Conservation (phyloP, 2,329 filamentous ascomycete genomes). For the Sporothrix brasiliensis region DNA sequence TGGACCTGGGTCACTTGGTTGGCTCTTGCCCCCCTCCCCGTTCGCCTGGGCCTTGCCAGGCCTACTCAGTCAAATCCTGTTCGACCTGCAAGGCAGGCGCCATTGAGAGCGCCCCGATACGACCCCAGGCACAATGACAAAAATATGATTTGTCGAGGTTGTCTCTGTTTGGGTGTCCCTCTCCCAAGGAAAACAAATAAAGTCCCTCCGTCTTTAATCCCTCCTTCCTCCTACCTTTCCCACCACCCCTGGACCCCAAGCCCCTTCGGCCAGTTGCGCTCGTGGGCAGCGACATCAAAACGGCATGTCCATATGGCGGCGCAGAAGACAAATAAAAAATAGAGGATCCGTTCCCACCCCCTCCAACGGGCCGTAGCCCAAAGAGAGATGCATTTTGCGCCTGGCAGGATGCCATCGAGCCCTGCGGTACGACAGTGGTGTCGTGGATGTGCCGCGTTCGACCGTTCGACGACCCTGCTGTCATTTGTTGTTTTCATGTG, state of each 20-base stretch:
- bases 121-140: background rate
- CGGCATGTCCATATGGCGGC: background rate
- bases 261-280: slow-evolving; percentile 4
- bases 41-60: background rate
- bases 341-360: slow-evolving; percentile 18
- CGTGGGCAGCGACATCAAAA: background rate
- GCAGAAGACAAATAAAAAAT: background rate
- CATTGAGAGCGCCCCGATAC: slow-evolving; percentile 9
- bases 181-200: background rate
- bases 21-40: background rate
- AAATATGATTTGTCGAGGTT: background rate
- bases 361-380: slow-evolving; percentile 28
- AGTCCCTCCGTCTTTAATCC: background rate
- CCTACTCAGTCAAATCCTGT: background rate
- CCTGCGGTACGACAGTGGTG: slow-evolving; percentile 16
- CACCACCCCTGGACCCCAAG: background rate
- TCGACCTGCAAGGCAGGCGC: background rate
- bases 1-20: background rate
- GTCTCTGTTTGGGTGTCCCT: too few species aligned
- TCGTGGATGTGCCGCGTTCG: background rate
- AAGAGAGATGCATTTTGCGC: slow-evolving; percentile 32
- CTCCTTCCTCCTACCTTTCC: background rate
- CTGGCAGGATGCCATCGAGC: slow-evolving; percentile 22
- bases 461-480: background rate
- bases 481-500: background rate